Evolutionary conservation across 2,329 filamentous ascomycete genomes (phyloP), one percentile per base, ranked within the genome.

Genomic region (Pseudogymnoascus sp.): DNA sequence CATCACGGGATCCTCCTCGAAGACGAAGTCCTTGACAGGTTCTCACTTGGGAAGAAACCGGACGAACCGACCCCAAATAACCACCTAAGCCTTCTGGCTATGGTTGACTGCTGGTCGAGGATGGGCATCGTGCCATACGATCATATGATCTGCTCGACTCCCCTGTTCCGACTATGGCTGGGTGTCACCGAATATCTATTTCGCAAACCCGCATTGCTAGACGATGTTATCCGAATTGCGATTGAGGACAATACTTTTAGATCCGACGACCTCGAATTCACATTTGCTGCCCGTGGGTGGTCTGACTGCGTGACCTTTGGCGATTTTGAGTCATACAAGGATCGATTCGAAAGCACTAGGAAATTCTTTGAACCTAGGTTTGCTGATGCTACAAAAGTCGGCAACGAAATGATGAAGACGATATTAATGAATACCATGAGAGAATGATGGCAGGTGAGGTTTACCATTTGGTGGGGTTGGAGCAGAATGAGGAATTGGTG

Each of bases 121-220:
- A 82, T 97, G 52, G 89, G 87, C 35, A 99, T 97, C 70, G 89
- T 95, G 58, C 94, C 94, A 0, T 99, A 99, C 75, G 93, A 99
- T 76, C 95, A 99, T 79, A 99, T 99, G 92, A 95, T 99, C 68
- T 99, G 94, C 79, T 96, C 92, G 61, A 99, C 94, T 39, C 94
- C 94, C 78, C 84, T 97, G 55, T 99, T 99, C 80, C 89, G 94
- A 60, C 85, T 99, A 67, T 97, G 94, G 85, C 84, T 99, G 35
- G 94, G 94, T 62, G 95, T 97, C n/a, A 93, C 92, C 0, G 94
- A 99, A 77, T 93, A 96, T 73, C 81, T 99, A 38, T 99, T 97
- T 79, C 88, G 92, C 67, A 92, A 92, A 70, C 82, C 84, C 16
- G 84, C 83, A 2, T 80, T 96, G 60, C 84, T 99, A 12, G 88